Evolutionary conservation across 495 filamentous ascomycete species (phyloP), one percentile per base, ranked within the genome.

Genomic region (Neurospora sp.): DNA sequence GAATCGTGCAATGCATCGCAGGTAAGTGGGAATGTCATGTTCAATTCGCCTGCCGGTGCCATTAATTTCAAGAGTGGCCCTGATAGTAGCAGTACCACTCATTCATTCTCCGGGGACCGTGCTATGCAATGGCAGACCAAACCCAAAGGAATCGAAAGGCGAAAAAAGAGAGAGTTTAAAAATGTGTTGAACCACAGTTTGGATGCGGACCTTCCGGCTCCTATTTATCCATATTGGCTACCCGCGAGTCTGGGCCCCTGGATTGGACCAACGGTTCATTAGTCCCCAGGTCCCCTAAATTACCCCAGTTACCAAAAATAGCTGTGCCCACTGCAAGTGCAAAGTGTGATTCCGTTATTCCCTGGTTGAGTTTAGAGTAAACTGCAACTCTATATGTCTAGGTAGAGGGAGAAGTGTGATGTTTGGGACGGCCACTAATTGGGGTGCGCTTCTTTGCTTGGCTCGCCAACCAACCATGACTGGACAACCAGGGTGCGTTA

Each of bases 151-250:
- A 23, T 23, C 11, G 11, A 31, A 27, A 59, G 20, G 48, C 48
- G 23, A 27, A 59, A 54, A 59, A 20, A 20, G 10, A 35, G 10
- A 35, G 27, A 18, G 14, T 31, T 3, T 4, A 18, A 18, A 35
- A 1, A 3, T 46, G 6, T 11, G 41, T 20, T 46, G 14, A 66
- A 18, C 27, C 27, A 66, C 14, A 35, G 70, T 78, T 66, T 78
- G 69, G 71, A 72, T 72, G 74, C 74, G 76, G 77, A 75, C 72
- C 73, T 77, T 77, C 54, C 7, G 14, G 27, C 0, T 72, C 71
- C 77, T 76, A 76, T 78, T 78, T 81, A 81, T 77, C 79, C 79
- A 81, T 54, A 81, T 79, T 81, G 78, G 54, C 71, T 70, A 70
- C 73, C 78, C 73, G 75, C 72, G 73, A 79, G 77, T 77, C 77